Evolutionary conservation across 2,329 filamentous ascomycete genomes (phyloP).

Genomic region (Arachnopeziza araneosa): DNA sequence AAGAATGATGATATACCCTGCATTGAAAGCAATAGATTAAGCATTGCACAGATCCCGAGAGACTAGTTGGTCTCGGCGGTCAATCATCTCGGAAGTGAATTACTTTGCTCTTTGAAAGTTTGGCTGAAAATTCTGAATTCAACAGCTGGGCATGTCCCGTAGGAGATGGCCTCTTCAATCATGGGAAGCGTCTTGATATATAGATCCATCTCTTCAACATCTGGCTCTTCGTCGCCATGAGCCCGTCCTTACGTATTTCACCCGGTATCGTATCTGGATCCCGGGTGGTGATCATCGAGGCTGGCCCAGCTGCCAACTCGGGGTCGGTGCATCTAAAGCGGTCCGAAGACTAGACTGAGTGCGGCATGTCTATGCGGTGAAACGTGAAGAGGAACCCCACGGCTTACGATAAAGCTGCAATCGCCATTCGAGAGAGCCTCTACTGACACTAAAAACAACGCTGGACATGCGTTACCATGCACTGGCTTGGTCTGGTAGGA

Average conservation of each 20-base stretch:
- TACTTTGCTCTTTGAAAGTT: background rate
- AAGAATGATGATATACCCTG: background rate
- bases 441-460: background rate
- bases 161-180: background rate
- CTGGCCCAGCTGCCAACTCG: background rate
- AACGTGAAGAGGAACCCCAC: slow-evolving; percentile 10
- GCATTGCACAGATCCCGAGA: background rate
- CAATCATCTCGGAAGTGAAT: background rate
- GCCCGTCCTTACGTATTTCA: background rate
- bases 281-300: background rate
- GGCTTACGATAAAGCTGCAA: slow-evolving; percentile 9
- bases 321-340: slow-evolving; percentile 3
- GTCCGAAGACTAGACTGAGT: background rate
- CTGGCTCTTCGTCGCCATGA: background rate
- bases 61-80: background rate
- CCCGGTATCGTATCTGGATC: slow-evolving; percentile 2
- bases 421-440: slow-evolving; percentile 1
- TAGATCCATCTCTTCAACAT: background rate
- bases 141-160: background rate
- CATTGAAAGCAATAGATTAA: background rate
- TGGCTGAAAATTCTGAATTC: background rate
- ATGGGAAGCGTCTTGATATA: background rate
- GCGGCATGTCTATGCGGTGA: background rate
- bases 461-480: background rate
- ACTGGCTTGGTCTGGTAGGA: background rate